phyloP scores from a whole-genome alignment of 148 eudicot species.

The Silene uniflora region DNA sequence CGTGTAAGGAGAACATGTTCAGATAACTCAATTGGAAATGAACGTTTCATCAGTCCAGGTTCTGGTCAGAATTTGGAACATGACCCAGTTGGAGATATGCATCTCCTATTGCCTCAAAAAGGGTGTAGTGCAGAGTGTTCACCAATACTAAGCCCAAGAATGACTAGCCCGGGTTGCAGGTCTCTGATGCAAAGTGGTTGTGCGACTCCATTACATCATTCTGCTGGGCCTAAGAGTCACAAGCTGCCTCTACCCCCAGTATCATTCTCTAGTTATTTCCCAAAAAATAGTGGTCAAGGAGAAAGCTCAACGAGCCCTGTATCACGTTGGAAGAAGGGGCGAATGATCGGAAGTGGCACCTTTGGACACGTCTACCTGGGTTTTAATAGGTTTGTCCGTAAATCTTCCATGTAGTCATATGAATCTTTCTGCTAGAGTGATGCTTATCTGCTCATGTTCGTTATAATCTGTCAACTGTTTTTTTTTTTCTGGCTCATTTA shows the following conservation, averaged over 20 bases:
- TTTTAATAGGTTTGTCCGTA: slow-evolving; percentile 45
- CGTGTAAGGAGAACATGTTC: slow-evolving; percentile 50
- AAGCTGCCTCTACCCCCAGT: slow-evolving; percentile 77
- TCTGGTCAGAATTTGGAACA: slow-evolving; percentile 76
- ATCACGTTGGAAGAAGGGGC: slow-evolving; percentile 61
- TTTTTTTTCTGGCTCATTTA: background rate
- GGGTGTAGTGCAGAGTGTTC: slow-evolving; percentile 84
- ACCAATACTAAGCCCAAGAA: slow-evolving; percentile 76
- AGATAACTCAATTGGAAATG: slow-evolving; percentile 66
- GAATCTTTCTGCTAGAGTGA: too few species aligned
- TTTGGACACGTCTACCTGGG: slow-evolving; percentile 58
- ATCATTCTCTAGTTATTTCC: slow-evolving; percentile 45
- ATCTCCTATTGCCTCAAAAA: slow-evolving; percentile 57
- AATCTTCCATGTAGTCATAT: background rate
- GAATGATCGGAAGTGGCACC: slow-evolving; percentile 50
- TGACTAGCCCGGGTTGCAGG: slow-evolving; percentile 75
- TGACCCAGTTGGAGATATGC: slow-evolving; percentile 64
- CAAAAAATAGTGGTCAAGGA: slow-evolving; percentile 56
- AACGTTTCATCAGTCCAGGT: slow-evolving; percentile 74
- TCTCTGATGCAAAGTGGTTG: slow-evolving; percentile 72
- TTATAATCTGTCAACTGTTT: background rate
- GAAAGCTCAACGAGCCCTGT: slow-evolving; percentile 58
- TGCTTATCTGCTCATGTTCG: too few species aligned
- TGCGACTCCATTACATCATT: slow-evolving; percentile 73
- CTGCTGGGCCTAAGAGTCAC: slow-evolving; percentile 63